phyloP scores from a whole-genome alignment of 1,284 basidiomycete genomes.

The Papiliotrema laurentii region DNA sequence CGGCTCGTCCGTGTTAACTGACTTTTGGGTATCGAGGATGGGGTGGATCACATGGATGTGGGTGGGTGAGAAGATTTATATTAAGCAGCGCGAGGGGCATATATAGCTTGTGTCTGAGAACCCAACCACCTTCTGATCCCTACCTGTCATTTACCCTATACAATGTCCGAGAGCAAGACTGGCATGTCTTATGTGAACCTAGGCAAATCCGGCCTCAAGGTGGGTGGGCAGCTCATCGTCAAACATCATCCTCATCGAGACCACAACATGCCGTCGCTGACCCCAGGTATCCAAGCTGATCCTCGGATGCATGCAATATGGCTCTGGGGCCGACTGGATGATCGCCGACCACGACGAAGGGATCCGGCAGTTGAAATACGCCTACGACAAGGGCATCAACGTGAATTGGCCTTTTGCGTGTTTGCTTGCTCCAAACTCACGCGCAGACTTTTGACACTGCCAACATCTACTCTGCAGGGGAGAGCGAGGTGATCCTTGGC shows the following conservation, averaged over 20 bases:
- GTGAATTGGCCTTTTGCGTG: slow-evolving; percentile 14
- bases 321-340: slow-evolving; percentile 27
- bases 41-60: no score
- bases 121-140: no score
- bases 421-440: background rate
- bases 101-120: no score
- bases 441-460: slow-evolving; percentile 63
- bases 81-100: no score
- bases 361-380: slow-evolving; percentile 36
- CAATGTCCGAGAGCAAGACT: background rate
- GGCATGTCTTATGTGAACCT: slow-evolving; percentile 47
- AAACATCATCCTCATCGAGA: background rate
- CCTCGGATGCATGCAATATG: slow-evolving; percentile 43
- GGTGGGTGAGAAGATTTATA: no score
- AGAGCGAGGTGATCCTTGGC: slow-evolving; percentile 62
- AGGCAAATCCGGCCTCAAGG: slow-evolving; percentile 38
- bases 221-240: slow-evolving; percentile 19
- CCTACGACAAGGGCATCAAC: slow-evolving; percentile 37
- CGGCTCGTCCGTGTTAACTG: no score
- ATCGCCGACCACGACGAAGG: slow-evolving; percentile 37
- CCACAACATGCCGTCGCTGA: background rate
- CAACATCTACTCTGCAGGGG: slow-evolving; percentile 57
- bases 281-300: slow-evolving; percentile 32
- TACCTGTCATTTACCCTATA: background rate
- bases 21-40: no score